Percentiles rank a stretch among this genome's conserved stretches.
These are phyloP conservation scores for Pestalotiopsis fici DNA, from an alignment of 2,329 filamentous ascomycete species.

Conservation along the genomic window DNA sequence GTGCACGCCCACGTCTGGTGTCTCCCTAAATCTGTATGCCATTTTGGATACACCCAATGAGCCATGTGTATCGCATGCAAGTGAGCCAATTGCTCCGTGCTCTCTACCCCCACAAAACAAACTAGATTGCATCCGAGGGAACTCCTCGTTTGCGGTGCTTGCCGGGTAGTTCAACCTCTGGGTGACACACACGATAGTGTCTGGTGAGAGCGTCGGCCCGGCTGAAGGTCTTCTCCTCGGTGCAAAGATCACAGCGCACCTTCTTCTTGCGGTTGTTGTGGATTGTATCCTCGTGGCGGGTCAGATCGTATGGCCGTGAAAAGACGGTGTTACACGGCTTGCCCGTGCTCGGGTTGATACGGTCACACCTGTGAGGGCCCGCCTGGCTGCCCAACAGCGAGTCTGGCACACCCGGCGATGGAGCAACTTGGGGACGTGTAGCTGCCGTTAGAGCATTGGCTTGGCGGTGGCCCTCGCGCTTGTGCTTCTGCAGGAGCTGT, in stretches of 20 bases:
- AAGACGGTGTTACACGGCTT: slow-evolving; percentile 95
- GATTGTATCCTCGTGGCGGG: slow-evolving; percentile 94
- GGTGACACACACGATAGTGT: slow-evolving; percentile 93
- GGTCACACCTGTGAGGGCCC: slow-evolving; percentile 89
- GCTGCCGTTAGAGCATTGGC: slow-evolving; percentile 55
- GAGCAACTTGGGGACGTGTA: slow-evolving; percentile 20
- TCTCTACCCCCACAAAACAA: no score
- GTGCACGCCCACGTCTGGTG: no score
- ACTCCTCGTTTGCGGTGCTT: slow-evolving; percentile 47
- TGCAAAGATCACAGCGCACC: slow-evolving; percentile 88
- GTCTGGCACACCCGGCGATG: slow-evolving; percentile 45
- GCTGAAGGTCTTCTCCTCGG: slow-evolving; percentile 96
- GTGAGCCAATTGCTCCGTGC: no score
- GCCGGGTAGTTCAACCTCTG: slow-evolving; percentile 81
- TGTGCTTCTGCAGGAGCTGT: slow-evolving; percentile 87
- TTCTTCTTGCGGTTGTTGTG: slow-evolving; percentile 95
- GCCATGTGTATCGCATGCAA: no score
- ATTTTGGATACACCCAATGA: no score
- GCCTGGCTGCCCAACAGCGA: slow-evolving; percentile 79
- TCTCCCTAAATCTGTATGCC: no score
- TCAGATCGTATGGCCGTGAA: slow-evolving; percentile 93
- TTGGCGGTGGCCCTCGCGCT: slow-evolving; percentile 87
- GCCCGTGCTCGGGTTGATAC: slow-evolving; percentile 91
- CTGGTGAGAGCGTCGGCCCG: slow-evolving; percentile 91
- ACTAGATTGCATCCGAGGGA: not conserved